Conservation (phyloP, 768 basidiomycete genomes). For the Pilatotrama ljubarskyi region DNA sequence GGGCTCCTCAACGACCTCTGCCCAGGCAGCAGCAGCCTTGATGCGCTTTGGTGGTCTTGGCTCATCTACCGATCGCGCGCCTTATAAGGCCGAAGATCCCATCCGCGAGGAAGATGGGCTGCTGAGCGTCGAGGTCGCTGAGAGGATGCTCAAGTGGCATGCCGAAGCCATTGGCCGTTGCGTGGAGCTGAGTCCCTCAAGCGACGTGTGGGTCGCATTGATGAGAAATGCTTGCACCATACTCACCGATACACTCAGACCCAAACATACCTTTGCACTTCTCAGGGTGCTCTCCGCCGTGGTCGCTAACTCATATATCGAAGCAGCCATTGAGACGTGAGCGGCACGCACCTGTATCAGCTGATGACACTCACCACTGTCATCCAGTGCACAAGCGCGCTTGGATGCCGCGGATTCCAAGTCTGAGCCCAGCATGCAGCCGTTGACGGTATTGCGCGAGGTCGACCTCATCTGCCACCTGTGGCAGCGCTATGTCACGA, state of each 20-base stretch:
- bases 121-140: conserved; percentile 72
- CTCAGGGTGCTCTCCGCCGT: conserved; percentile 85
- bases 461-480: conserved; percentile 91
- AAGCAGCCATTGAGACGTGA: conserved; percentile 90
- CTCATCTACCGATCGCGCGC: conserved; percentile 12
- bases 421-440: conserved; percentile 75
- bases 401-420: conserved; percentile 76
- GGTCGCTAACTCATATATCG: conserved; percentile 81
- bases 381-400: conserved; percentile 61
- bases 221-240: background rate
- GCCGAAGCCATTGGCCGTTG: conserved; percentile 95
- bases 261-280: conserved; percentile 85
- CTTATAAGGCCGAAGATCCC: conserved; percentile 59
- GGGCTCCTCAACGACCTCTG: conserved; percentile 66
- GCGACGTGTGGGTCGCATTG: conserved; percentile 74
- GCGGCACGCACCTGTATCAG: conserved; percentile 28
- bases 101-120: conserved; percentile 80
- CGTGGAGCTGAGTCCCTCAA: conserved; percentile 79
- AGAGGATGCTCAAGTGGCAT: conserved; percentile 96
- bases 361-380: background rate
- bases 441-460: conserved; percentile 61
- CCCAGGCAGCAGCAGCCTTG: conserved; percentile 84
- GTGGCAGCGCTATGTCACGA: conserved; percentile 95
- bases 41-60: conserved; percentile 87
- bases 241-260: conserved; percentile 44